Evolutionary conservation across 306 rosid genomes (phyloP).

Genomic region (Vigna mungo): DNA sequence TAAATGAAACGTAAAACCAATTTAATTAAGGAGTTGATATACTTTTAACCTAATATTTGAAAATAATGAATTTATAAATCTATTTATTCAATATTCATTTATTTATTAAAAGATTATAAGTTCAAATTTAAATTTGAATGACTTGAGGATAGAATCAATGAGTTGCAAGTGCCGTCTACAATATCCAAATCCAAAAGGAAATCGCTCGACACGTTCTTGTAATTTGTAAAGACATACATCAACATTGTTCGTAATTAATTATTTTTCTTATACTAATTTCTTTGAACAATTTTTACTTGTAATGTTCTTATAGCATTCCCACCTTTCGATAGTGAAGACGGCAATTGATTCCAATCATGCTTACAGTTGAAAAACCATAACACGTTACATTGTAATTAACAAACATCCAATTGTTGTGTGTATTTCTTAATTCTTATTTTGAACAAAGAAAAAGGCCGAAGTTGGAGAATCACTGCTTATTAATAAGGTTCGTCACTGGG

Average conservation of each 20-base stretch:
- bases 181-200: constrained; percentile 34
- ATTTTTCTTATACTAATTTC: neutral
- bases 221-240: constrained; percentile 19
- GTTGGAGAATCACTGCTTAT: neutral
- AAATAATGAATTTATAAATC: too few relatives aligned
- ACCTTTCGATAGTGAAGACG: constrained; percentile 30
- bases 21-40: too few relatives aligned
- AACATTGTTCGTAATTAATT: neutral
- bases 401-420: constrained; percentile 1
- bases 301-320: neutral
- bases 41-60: too few relatives aligned
- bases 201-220: constrained; percentile 15
- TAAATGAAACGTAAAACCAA: too few relatives aligned
- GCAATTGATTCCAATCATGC: constrained; percentile 43
- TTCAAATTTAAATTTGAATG: neutral
- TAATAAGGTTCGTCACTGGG: neutral
- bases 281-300: neutral
- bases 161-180: constrained; percentile 23
- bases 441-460: neutral
- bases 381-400: constrained; percentile 24
- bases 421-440: neutral
- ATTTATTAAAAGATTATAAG: too few relatives aligned
- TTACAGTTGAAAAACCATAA: constrained; percentile 3
- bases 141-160: neutral
- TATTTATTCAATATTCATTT: too few relatives aligned